Base-by-base conservation (phyloP, 257 asterid genomes). In the Striga asiatica region DNA sequence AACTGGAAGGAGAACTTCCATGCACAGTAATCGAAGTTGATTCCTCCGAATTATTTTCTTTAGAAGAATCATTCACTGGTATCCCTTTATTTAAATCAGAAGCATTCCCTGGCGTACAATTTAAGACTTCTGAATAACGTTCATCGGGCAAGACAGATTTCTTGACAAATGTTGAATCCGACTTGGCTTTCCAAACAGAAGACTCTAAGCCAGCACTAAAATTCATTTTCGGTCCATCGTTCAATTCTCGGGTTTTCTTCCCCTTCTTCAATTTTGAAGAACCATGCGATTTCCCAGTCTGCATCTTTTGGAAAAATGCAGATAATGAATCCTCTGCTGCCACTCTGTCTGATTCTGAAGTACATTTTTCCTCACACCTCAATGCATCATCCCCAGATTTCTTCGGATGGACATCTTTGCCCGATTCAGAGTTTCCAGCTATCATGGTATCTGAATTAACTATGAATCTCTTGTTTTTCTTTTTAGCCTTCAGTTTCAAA, bases 311-410 rank as follows among this genome's bases (percentile, higher is more conserved):
- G 49, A 77, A 65, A 54, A 76, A 81, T 51, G 76, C 56, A 65
- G 87, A 82, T 56, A 87, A 73, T 6, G 95, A 84, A 71, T 82
- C 94, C 75, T 77, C 96, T 31, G 63, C 60, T 32, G 66, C 74
- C 46, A 71, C 83, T 51, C 77, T 80, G 39, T 58, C 71, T 3
- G 49, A 28, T 28, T 50, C 70, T 55, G 60, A 41, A 54, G 58
- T 66, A 53, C 34, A 62, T 41, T 69, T 81, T 52, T 75, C 71
- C 47, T 43, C 82, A 55, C 64, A 52, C 34, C 54, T 59, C 35
- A 21, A 45, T 47, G 60, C 38, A 54, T 51, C 50, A 50, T 55
- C 64, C 31, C 47, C 70, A 57, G 69, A 67, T 50, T 21, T 48
- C 59, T 34, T 66, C 50, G 4, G 25, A 55, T 65, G 53, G 25